Evolutionary conservation across 768 basidiomycete species (phyloP).

Genomic region (Lentinus brumalis): DNA sequence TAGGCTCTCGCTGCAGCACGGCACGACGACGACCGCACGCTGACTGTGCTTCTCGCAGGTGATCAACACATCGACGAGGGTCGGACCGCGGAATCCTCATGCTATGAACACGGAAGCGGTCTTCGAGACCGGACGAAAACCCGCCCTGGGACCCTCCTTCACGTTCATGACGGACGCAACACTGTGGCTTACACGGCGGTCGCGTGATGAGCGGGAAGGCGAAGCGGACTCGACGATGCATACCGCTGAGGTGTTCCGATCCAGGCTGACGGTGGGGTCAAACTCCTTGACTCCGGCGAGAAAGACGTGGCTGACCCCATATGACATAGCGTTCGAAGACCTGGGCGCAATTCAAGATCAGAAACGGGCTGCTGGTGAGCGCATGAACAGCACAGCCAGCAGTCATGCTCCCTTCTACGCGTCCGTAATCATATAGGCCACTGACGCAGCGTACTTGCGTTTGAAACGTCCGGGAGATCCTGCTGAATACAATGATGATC

Average conservation of each 20-base stretch:
- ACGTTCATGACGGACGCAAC: constrained; percentile 71
- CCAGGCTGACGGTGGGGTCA: constrained; percentile 26
- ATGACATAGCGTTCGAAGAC: constrained; percentile 38
- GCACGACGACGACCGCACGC: neutral
- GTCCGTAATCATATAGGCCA: neutral
- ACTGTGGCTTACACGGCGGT: constrained; percentile 59
- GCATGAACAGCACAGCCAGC: neutral
- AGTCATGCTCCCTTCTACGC: neutral
- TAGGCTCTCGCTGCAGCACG: constrained; percentile 34
- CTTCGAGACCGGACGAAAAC: constrained; percentile 50
- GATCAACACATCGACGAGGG: constrained; percentile 54
- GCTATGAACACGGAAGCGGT: constrained; percentile 32
- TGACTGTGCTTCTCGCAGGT: constrained; percentile 42
- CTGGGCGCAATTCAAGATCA: constrained; percentile 41
- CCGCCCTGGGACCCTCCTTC: constrained; percentile 77
- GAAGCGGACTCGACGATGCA: constrained; percentile 8
- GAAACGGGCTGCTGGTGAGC: constrained; percentile 13
- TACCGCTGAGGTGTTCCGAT: constrained; percentile 31
- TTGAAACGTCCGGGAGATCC: constrained; percentile 9
- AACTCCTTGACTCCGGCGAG: neutral
- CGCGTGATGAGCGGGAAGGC: neutral
- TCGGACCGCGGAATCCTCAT: constrained; percentile 33
- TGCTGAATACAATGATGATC: neutral
- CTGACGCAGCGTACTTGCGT: neutral
- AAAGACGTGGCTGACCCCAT: neutral